Base-by-base conservation (phyloP, 257 asterid genomes). In the Agastache rugosa region DNA sequence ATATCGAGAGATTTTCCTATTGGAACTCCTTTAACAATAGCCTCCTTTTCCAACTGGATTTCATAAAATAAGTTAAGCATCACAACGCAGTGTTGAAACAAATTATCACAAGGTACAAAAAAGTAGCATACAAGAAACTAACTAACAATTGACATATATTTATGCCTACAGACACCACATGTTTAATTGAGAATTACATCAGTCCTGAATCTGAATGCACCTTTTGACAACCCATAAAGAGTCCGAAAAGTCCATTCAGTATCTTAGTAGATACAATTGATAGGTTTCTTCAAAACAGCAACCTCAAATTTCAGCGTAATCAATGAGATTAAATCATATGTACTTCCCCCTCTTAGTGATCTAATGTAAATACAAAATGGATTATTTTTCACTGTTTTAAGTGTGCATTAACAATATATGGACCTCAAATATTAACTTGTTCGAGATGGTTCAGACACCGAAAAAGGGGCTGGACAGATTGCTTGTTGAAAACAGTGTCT, bases 21-120 rank as follows among this genome's bases (percentile, higher is more conserved):
- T 23, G 94, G 93, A 78, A 86, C 90, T 79, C 97, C 99, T 82
- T 89, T 94, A 39, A 76, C 81, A 67, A 63, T 71, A 73, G 99
- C 97, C 85, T 92, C 97, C 88, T 94, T 94, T 81, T 94, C 97
- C 85, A 94, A 77, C 99, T 94, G 91, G 61, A 77, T 80, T 50
- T 74, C 50, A 76, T 35, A 76, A 79, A 74, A 73, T 31, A 78
- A 71, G 27, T 53, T 62, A 3, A 41, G 72, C 25, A 15, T 41
- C 74, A 59, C 56, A 48, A 63, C 8, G 34, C 66, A 72, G 50
- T 20, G 44, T 34, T 23, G 53, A 29, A 50, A 41, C 37, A 72
- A 64, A 20, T 59, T 72, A 67, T 58, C 62, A 50, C 66, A 45
- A 67, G 27, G 74, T 25, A 63, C 51, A 66, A 71, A 69, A 60